These are phyloP conservation scores for Zygotorulaspora chibaensis DNA, from an alignment of 805 yeast species.

Conservation along the genomic window DNA sequence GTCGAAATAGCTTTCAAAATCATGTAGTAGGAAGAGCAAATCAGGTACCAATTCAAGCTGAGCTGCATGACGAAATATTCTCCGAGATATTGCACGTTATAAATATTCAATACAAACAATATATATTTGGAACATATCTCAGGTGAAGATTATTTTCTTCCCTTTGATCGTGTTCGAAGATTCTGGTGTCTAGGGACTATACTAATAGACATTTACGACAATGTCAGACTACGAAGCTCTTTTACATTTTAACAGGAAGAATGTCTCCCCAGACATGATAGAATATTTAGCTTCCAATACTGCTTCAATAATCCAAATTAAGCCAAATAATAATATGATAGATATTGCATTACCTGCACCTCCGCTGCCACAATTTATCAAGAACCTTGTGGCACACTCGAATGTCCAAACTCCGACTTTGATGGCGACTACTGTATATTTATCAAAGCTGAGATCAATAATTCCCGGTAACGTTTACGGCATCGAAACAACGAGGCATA, in stretches of 20 bases:
- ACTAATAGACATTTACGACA: neutral
- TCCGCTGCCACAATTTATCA: conserved; percentile 60
- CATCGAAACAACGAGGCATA: conserved; percentile 87
- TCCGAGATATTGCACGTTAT: neutral
- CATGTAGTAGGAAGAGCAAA: neutral
- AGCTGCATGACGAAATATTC: neutral
- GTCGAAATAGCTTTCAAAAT: neutral
- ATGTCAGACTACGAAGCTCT: conserved; percentile 32
- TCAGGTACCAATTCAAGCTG: neutral
- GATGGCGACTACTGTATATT: conserved; percentile 85
- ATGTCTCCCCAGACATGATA: conserved; percentile 32
- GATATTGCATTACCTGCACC: conserved; percentile 33
- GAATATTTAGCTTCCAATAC: conserved; percentile 26
- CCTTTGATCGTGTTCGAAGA: neutral
- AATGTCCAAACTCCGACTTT: conserved; percentile 93
- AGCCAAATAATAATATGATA: conserved; percentile 16
- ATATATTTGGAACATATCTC: conserved; percentile 1
- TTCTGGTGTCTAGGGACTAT: neutral
- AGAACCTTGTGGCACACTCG: conserved; percentile 66
- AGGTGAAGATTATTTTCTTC: no score
- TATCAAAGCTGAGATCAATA: conserved; percentile 68
- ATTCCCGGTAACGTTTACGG: conserved; percentile 89
- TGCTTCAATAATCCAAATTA: conserved; percentile 27
- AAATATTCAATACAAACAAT: neutral
- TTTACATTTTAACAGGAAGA: conserved; percentile 24